Evolutionary conservation across 2,329 filamentous ascomycete genomes (phyloP).

Genomic region (Penicillium janthinellum): DNA sequence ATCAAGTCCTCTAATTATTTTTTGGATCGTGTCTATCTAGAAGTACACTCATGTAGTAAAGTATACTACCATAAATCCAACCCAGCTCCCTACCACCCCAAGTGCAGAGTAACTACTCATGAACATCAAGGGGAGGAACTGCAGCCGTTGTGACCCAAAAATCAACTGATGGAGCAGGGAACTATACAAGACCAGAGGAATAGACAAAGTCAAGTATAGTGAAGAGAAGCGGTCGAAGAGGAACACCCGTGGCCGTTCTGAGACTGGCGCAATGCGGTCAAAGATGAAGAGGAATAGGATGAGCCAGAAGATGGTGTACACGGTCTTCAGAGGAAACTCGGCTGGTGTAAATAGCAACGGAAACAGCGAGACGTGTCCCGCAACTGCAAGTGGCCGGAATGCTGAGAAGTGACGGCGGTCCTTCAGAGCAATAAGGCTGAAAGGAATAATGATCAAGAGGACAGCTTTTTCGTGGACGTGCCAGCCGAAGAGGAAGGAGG

Average conservation of each 20-base stretch:
- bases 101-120: constrained; percentile 92
- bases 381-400: constrained; percentile 87
- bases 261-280: constrained; percentile 82
- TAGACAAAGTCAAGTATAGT: constrained; percentile 84
- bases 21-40: not conserved
- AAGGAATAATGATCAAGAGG: constrained; percentile 89
- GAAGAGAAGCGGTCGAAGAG: constrained; percentile 88
- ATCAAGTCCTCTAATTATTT: not conserved
- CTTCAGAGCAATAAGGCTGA: constrained; percentile 86
- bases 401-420: constrained; percentile 89
- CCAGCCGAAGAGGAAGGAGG: constrained; percentile 97
- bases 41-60: constrained; percentile 55
- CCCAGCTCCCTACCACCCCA: constrained; percentile 93
- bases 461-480: constrained; percentile 98
- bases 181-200: constrained; percentile 86
- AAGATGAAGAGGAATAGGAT: constrained; percentile 82
- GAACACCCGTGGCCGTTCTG: constrained; percentile 78
- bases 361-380: constrained; percentile 93
- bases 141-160: constrained; percentile 72
- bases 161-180: constrained; percentile 80
- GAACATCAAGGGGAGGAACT: constrained; percentile 96
- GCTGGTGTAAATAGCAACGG: constrained; percentile 88
- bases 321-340: constrained; percentile 91
- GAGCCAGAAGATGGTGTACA: constrained; percentile 92
- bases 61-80: constrained; percentile 92